A percentile compares a stretch with the other conserved stretches of the same genome.
Conservation (phyloP, 2,329 filamentous ascomycete species). For the Ophiostoma sp. region DNA sequence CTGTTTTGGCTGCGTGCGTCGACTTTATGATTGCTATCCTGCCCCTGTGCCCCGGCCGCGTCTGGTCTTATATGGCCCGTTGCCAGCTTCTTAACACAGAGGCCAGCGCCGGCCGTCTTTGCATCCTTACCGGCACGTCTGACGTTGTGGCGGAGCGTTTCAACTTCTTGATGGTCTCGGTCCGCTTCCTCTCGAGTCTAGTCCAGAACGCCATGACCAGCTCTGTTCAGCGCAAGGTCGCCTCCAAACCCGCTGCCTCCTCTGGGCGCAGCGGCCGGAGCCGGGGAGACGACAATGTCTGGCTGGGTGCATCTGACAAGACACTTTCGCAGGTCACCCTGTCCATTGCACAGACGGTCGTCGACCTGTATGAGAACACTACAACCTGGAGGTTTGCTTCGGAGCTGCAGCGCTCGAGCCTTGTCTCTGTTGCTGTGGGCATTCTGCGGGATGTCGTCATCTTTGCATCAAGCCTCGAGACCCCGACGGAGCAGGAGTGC, state of each 20-base stretch:
- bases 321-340: slow-evolving; percentile 66
- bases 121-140: slow-evolving; percentile 71
- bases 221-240: slow-evolving; percentile 59
- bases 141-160: slow-evolving; percentile 75
- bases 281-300: slow-evolving; percentile 41
- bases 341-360: slow-evolving; percentile 66
- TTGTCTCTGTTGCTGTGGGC: slow-evolving; percentile 63
- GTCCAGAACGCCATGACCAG: slow-evolving; percentile 70
- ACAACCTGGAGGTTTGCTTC: slow-evolving; percentile 77
- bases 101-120: slow-evolving; percentile 69
- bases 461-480: slow-evolving; percentile 64
- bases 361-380: slow-evolving; percentile 82
- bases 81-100: slow-evolving; percentile 74
- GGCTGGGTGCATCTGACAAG: slow-evolving; percentile 72
- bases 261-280: slow-evolving; percentile 37
- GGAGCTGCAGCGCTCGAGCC: slow-evolving; percentile 60
- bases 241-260: slow-evolving; percentile 40
- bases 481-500: slow-evolving; percentile 42
- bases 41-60: slow-evolving; percentile 68
- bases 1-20: slow-evolving; percentile 64
- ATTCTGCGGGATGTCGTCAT: slow-evolving; percentile 67
- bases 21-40: slow-evolving; percentile 74
- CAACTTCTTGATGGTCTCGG: slow-evolving; percentile 67
- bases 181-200: slow-evolving; percentile 68
- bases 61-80: slow-evolving; percentile 84